Base-by-base conservation (phyloP, 352 stramenopile species). In the Phytopythium delawarense region DNA sequence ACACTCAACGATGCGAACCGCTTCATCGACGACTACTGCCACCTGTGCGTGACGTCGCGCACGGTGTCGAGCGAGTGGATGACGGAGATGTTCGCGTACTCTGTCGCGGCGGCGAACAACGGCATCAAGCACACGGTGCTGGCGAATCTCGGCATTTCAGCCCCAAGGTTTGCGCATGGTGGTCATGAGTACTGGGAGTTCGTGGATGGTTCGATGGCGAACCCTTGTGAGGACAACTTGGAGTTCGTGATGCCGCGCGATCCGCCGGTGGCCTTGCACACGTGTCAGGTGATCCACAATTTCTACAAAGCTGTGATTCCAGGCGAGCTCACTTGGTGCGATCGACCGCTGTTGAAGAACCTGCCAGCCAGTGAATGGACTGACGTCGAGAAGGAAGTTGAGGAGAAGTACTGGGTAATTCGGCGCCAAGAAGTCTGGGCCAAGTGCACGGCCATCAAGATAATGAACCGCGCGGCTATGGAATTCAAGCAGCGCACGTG, bases 71-170 rank as follows among this genome's bases (percentile, higher is more conserved):
- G 51, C 9, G 57, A 70, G 23, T 88, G 76, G 72, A 88, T 84
- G 74, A 65, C 75, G 25, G 78, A 88, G 59, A 88, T 85, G 78
- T 79, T 82, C 45, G 78, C 66, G 30, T 88, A 81, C 59, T 66
- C 71, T 1, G 34, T 85, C 37, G 74, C 76, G 23, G 76, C 72
- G 9, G 78, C 64, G 44, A 84, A 85, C 54, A 63, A 85, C 49
- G 65, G 63, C 30, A 88, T 88, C 57, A 80, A 84, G 59, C 76
- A 88, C 70, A 88, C 76, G 42, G 40, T 77, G 7, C 28, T 86
- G 32, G 78, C 62, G 3, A 61, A 86, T 55, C 59, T 88, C 44
- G 76, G 67, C n/a, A 37, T 64, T 7, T 86, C 74, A n/a, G 69
- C 80, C 20, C 78, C 78, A n/a, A 69, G 70, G 46, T 59, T 77